Evolutionary conservation across 805 yeast genomes (phyloP), one percentile per base, ranked within the genome.

Genomic region (Wickerhamiella sorbophila): DNA sequence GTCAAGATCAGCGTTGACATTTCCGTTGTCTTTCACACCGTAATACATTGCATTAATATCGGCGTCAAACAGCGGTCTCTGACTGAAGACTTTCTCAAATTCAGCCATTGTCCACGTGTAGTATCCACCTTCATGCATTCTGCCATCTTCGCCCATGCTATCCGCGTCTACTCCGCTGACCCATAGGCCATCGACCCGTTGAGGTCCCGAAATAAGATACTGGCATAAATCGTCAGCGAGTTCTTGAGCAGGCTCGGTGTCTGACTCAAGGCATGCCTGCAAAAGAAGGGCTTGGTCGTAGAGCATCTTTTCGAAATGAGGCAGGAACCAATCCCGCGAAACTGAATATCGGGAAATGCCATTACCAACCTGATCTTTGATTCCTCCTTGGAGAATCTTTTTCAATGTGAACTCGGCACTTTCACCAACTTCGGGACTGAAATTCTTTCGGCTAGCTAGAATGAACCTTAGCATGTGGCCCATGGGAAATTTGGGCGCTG

Each of bases 301-400:
- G 19, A 63, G 54, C 58, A 59, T 58, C 44, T 64, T 64, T 37
- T 61, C 64, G 48, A 64, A 61, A 35, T 59, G 63, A 2, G 68
- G 68, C 31, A 64, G 48, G 29, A 53, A 54, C 67, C 67, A 63
- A 41, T 63, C 67, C 3, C 52, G 54, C 9, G 65, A 57, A 15
- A 60, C 59, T 0, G 66, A 59, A 46, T 61, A 62, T 21, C 63
- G 39, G 18, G 60, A 49, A 39, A 61, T 58, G 20, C 68, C 68
- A 20, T 58, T 42, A 5, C 63, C 62, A 9, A 64, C 40, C 34
- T 56, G 62, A 46, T 63, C 68, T 36, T 57, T 61, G 16, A 62
- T 56, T 1, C 67, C 68, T 8, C 66, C 61, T 14, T 43, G 38
- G 21, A 57, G 57, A 20, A 64, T 56, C 31, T 48, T 47, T 16